Conservation (phyloP, 73 alveolate genomes). For the Paramecium sonneborni region DNA sequence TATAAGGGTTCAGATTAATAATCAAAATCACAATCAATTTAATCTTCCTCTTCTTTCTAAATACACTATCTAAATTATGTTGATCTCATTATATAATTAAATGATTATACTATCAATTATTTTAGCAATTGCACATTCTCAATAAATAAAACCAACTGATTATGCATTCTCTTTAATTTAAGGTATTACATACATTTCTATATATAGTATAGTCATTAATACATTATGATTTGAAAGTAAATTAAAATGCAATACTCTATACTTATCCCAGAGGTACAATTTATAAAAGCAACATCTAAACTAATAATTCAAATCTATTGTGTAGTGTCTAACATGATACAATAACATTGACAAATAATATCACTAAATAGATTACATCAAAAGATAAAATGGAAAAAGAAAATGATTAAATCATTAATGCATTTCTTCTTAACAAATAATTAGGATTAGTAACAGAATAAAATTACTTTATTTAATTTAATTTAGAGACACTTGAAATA, state of each 20-base stretch:
- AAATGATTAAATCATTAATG: background rate
- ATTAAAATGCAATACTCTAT: background rate
- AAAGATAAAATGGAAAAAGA: background rate
- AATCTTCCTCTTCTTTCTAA: background rate
- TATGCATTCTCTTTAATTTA: background rate
- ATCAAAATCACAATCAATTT: background rate
- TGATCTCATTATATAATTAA: background rate
- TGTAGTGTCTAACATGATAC: background rate
- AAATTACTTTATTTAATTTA: background rate
- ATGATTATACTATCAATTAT: background rate
- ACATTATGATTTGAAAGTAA: background rate
- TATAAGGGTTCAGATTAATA: background rate
- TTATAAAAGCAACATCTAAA: background rate
- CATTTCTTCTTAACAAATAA: background rate
- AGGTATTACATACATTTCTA: background rate
- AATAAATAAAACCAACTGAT: background rate
- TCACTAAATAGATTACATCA: background rate
- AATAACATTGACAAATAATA: background rate
- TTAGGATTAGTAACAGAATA: background rate
- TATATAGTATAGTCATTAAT: background rate
- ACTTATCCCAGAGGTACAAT: background rate
- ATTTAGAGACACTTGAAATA: background rate
- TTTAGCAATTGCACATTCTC: background rate
- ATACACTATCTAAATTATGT: background rate
- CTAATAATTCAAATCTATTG: background rate